These are phyloP conservation scores for Arachis stenosperma DNA, from an alignment of 306 rosid genomes.

Conservation along the genomic window DNA sequence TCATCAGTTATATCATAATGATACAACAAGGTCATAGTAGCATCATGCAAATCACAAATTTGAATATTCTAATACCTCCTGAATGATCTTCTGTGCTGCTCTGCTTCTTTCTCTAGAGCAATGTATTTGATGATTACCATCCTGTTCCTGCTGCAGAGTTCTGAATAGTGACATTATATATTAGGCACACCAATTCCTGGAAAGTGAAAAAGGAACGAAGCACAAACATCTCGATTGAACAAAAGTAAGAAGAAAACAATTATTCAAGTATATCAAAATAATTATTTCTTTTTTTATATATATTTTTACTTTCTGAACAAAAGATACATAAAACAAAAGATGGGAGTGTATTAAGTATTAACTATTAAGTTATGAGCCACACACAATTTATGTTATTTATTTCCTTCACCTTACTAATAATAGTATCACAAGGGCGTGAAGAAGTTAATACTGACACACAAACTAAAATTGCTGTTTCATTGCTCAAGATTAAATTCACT, in stretches of 20 bases:
- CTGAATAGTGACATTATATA: slow-evolving; percentile 43
- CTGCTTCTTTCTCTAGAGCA: slow-evolving; percentile 70
- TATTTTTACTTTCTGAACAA: no score
- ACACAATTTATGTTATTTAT: slow-evolving; percentile 20
- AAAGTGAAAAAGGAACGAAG: slow-evolving; percentile 25
- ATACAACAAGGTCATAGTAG: slow-evolving; percentile 19
- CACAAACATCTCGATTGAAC: slow-evolving; percentile 29
- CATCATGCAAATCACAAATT: slow-evolving; percentile 20
- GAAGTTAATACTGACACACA: slow-evolving; percentile 5
- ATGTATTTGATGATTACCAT: slow-evolving; percentile 47
- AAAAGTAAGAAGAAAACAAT: slow-evolving; percentile 14
- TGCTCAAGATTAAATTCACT: slow-evolving; percentile 31
- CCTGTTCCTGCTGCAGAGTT: slow-evolving; percentile 41
- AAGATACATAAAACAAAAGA: neutral
- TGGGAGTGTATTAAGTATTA: slow-evolving; percentile 4
- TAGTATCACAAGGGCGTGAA: slow-evolving; percentile 16
- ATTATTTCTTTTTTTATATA: neutral
- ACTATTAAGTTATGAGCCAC: neutral
- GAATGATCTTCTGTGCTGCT: slow-evolving; percentile 57
- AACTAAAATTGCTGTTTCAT: slow-evolving; percentile 8
- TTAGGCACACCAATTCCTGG: slow-evolving; percentile 39
- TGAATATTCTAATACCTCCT: slow-evolving; percentile 50
- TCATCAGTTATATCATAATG: slow-evolving; percentile 3
- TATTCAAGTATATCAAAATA: slow-evolving; percentile 15
- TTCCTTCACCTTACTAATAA: neutral